Base-by-base conservation (phyloP, 1,284 basidiomycete species). In the Stereum hirsutum region DNA sequence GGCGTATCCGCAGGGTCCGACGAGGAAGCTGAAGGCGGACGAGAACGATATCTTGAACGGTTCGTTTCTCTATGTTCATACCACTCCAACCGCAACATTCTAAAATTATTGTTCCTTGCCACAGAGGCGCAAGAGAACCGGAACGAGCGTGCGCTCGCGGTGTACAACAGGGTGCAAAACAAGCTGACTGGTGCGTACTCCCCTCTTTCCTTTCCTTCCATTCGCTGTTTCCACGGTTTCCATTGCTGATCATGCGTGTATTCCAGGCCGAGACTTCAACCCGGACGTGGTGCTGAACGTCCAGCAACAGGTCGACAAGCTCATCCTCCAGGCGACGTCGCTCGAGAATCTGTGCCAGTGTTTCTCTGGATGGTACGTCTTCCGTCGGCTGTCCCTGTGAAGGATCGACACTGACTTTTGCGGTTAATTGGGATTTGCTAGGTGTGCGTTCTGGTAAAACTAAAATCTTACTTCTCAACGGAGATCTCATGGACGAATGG, bases 331-430 rank as follows among this genome's bases (percentile, higher is more conserved):
- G 60, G 90, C 93, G 6, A 95, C 88, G 5, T 84, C 86, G 10
- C 68, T 95, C 37, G 92, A 96, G 63, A 95, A 96, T 60, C 75
- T 97, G 2, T 95, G 91, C 61, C 91, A 94, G 57, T 92, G 89
- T 54, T 98, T 96, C 68, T 90, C 92, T 49, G 93, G 93, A 60
- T 96, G 93, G 94, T 89, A 61, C 48, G 69, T 10, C 17, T n/a
- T 42, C 17, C 25, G 14, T 23, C 19, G 33, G 2, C 7, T n/a
- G 8, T 7, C 27, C 19, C 3, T 11, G 19, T 5, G n/a, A n/a
- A n/a, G 5, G 32, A 15, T 45, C 46, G 31, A 46, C 31, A 14
- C 32, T 3, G 11, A n/a, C n/a, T 1, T 17, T n/a, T n/a, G n/a
- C n/a, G n/a, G n/a, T n/a, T n/a, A n/a, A n/a, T n/a, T n/a, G n/a